Conservation (phyloP, 305 asterid species). For the Andrographis paniculata region DNA sequence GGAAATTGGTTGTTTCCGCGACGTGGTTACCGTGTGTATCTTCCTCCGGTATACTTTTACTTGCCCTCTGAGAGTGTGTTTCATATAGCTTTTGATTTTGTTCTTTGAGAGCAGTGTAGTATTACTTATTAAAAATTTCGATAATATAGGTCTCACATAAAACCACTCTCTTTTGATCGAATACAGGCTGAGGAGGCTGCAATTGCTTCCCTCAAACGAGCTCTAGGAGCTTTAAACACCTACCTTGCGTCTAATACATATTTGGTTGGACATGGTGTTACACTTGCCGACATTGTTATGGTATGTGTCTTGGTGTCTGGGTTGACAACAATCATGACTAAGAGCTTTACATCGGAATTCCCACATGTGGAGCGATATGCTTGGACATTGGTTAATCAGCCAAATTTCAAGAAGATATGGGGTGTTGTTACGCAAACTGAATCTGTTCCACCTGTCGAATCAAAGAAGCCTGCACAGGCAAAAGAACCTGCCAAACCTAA, state of each 20-base stretch:
- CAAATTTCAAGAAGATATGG: slow-evolving; percentile 56
- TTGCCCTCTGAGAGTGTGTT: too few relatives aligned
- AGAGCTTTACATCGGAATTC: slow-evolving; percentile 80
- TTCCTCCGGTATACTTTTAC: slow-evolving; percentile 63
- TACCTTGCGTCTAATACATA: slow-evolving; percentile 71
- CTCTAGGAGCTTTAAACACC: slow-evolving; percentile 62
- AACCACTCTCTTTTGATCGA: too few relatives aligned
- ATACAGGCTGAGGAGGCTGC: slow-evolving; percentile 69
- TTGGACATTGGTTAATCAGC: slow-evolving; percentile 87
- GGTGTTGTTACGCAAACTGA: slow-evolving; percentile 56
- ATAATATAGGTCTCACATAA: too few relatives aligned
- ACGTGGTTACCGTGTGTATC: slow-evolving; percentile 30
- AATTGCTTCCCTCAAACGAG: slow-evolving; percentile 54
- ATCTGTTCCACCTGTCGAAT: slow-evolving; percentile 49
- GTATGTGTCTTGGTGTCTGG: slow-evolving; percentile 46
- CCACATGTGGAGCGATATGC: slow-evolving; percentile 88
- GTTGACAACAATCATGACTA: slow-evolving; percentile 38
- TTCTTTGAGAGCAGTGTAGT: too few relatives aligned
- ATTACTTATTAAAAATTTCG: too few relatives aligned
- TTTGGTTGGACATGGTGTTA: slow-evolving; percentile 75
- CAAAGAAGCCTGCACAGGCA: slow-evolving; percentile 61
- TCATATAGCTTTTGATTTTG: too few relatives aligned
- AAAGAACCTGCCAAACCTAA: slow-evolving; percentile 64
- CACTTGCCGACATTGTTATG: slow-evolving; percentile 78
- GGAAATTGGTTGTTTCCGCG: slow-evolving; percentile 49